Conservation (phyloP, 2,329 filamentous ascomycete species). For the Cladophialophora chaetospira region DNA sequence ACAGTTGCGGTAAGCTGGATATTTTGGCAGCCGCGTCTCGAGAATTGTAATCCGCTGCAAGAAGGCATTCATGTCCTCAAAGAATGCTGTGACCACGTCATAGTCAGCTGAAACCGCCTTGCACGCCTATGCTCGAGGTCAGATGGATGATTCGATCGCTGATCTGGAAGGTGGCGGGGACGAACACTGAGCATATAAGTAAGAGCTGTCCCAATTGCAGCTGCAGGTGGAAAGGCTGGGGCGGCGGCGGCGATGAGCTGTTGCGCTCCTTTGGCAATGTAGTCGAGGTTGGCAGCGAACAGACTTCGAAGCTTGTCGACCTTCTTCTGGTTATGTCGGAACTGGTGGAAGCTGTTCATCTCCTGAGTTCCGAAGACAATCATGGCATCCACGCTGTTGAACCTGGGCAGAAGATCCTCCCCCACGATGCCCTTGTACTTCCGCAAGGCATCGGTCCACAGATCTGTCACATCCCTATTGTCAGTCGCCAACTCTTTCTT, state of each 20-base stretch:
- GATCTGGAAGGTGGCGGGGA: neutral
- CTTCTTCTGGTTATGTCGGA: slow-evolving; percentile 14
- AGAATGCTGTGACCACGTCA: slow-evolving; percentile 20
- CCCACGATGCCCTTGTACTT: slow-evolving; percentile 19
- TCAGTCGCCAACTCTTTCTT: slow-evolving; percentile 6
- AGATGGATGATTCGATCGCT: neutral
- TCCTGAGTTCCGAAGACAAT: slow-evolving; percentile 4
- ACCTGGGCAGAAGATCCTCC: slow-evolving; percentile 2
- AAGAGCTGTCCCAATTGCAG: slow-evolving; percentile 19
- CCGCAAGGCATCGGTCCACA: slow-evolving; percentile 14
- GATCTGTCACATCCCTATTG: slow-evolving; percentile 11
- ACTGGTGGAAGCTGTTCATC: slow-evolving; percentile 17
- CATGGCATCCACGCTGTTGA: slow-evolving; percentile 12
- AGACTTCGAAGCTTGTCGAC: slow-evolving; percentile 19
- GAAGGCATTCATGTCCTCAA: slow-evolving; percentile 25
- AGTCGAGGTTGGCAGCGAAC: slow-evolving; percentile 13
- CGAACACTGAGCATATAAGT: slow-evolving; percentile 15
- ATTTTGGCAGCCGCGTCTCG: slow-evolving; percentile 11
- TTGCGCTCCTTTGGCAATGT: slow-evolving; percentile 13
- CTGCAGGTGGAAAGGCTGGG: slow-evolving; percentile 18
- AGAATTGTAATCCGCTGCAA: slow-evolving; percentile 19
- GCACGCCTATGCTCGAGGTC: slow-evolving; percentile 7
- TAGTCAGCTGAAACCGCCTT: slow-evolving; percentile 18
- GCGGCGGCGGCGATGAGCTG: slow-evolving; percentile 15
- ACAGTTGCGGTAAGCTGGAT: slow-evolving; percentile 12